Conservation (phyloP, 2,329 filamentous ascomycete genomes). For the Hypoxylon sp. region DNA sequence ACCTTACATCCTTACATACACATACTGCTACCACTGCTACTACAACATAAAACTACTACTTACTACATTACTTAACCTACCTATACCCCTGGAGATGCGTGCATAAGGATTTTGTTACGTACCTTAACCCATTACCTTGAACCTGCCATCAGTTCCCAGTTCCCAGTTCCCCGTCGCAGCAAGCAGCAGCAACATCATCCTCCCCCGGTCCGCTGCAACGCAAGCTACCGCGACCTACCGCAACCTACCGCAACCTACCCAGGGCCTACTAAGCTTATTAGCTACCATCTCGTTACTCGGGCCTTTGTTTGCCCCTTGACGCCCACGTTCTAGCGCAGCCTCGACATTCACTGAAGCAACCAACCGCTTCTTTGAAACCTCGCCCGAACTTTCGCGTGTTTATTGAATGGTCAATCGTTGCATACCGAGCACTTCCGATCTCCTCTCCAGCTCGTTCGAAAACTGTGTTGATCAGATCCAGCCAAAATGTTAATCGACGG, state of each 20-base stretch:
- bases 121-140: slow-evolving; percentile 20
- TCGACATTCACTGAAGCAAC: slow-evolving; percentile 25
- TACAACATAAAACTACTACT: slow-evolving; percentile 2
- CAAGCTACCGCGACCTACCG: slow-evolving; percentile 32
- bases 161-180: slow-evolving; percentile 35
- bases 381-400: slow-evolving; percentile 23
- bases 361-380: slow-evolving; percentile 24
- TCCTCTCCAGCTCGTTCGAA: slow-evolving; percentile 7
- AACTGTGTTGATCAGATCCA: slow-evolving; percentile 41
- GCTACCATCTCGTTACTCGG: slow-evolving; percentile 50
- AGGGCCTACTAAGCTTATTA: slow-evolving; percentile 45
- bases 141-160: slow-evolving; percentile 16
- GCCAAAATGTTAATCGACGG: slow-evolving; percentile 84
- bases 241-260: slow-evolving; percentile 28
- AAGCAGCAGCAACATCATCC: background rate
- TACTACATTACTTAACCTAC: slow-evolving; percentile 7
- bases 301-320: slow-evolving; percentile 50
- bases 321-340: slow-evolving; percentile 47
- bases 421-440: slow-evolving; percentile 28
- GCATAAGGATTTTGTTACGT: slow-evolving; percentile 40
- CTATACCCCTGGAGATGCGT: slow-evolving; percentile 42
- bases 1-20: slow-evolving; percentile 2
- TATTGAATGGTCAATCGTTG: slow-evolving; percentile 25
- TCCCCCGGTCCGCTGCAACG: slow-evolving; percentile 42
- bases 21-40: background rate